phyloP scores from a whole-genome alignment of 2,329 filamentous ascomycete species.

The Neopestalotiopsis sp. region DNA sequence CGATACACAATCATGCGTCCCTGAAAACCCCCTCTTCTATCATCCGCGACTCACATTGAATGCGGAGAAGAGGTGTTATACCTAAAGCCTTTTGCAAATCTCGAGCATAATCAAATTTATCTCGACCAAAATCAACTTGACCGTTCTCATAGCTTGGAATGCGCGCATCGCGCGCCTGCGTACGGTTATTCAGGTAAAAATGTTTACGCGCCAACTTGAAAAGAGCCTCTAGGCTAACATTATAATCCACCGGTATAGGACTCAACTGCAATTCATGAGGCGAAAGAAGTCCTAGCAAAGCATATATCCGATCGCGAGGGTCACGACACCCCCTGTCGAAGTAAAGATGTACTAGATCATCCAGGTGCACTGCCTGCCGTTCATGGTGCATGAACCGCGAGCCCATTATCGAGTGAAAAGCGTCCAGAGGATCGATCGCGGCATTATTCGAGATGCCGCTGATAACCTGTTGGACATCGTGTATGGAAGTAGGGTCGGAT shows the following conservation, averaged over 20 bases:
- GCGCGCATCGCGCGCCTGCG: too few relatives aligned
- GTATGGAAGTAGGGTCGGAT: too few relatives aligned
- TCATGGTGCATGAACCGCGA: not conserved
- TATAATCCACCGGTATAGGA: not conserved
- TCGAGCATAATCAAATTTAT: not conserved
- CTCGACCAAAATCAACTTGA: too few relatives aligned
- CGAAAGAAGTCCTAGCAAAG: not conserved
- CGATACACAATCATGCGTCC: too few relatives aligned
- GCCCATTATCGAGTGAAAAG: not conserved
- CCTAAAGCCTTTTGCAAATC: not conserved
- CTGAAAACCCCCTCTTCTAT: not conserved
- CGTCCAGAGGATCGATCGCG: too few relatives aligned
- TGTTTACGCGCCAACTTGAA: not conserved
- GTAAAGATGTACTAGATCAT: not conserved
- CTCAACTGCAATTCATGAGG: not conserved
- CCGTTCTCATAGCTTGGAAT: too few relatives aligned
- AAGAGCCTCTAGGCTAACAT: not conserved
- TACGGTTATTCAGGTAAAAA: too few relatives aligned
- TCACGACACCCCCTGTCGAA: not conserved
- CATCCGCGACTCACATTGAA: not conserved
- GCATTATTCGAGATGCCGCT: too few relatives aligned
- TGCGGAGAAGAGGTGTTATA: not conserved
- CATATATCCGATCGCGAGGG: not conserved
- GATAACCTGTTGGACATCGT: too few relatives aligned
- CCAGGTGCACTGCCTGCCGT: not conserved